Conservation (phyloP, 257 asterid species). For the Fraxinus quadrangulata region DNA sequence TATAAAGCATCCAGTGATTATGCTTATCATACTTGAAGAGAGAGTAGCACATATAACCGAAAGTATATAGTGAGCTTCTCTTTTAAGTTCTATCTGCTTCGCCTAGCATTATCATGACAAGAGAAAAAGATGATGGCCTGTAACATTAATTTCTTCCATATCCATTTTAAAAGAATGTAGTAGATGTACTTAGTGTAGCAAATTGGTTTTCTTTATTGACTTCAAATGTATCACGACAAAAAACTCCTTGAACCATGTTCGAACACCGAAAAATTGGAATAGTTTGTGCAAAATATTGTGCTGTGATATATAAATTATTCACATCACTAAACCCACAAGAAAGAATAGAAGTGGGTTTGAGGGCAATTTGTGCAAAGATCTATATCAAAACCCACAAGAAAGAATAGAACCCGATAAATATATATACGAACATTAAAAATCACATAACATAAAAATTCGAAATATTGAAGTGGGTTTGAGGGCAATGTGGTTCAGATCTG, state of each 20-base stretch:
- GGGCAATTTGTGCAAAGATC: no score
- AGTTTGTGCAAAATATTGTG: background rate
- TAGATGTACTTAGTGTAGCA: background rate
- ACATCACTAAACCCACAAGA: no score
- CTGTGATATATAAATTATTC: no score
- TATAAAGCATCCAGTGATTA: background rate
- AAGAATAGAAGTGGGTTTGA: no score
- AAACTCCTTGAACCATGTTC: background rate
- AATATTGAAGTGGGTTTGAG: background rate
- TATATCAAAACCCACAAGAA: no score
- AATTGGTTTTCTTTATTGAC: background rate
- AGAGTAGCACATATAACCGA: background rate
- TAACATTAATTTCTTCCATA: background rate
- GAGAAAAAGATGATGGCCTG: background rate
- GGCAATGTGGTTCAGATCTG: background rate
- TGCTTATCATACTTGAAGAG: conserved; percentile 9
- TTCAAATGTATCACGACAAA: background rate
- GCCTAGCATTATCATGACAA: background rate
- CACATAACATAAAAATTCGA: background rate
- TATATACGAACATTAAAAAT: background rate
- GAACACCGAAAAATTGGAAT: background rate
- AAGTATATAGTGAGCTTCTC: conserved; percentile 8
- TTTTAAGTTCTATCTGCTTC: background rate
- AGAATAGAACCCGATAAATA: background rate
- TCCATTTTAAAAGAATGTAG: background rate